Base-by-base conservation (phyloP, 805 yeast genomes). In the Tetrapisispora fleetii region DNA sequence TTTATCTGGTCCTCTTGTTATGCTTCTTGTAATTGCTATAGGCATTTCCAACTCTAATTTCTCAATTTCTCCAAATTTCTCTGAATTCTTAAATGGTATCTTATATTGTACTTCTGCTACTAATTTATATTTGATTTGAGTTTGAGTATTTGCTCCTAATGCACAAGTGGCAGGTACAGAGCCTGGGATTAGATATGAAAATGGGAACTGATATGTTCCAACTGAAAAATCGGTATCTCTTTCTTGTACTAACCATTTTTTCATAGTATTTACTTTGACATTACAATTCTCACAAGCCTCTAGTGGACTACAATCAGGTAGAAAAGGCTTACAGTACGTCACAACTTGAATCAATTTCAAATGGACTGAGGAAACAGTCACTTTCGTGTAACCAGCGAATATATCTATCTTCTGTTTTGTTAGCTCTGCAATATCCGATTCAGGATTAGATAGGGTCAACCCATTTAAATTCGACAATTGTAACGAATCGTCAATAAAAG, bases 151-250 rank as follows among this genome's bases (percentile, higher is more conserved):
- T 0, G 77, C 59, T 4, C 95, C 89, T 17, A 85, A 62, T 9
- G 67, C 58, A 33, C 81, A 65, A 1, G 95, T 78, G 1, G 95
- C 87, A 0, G 98, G 96, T 30, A 89, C 65, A 22, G 84, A 73
- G 0, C 99, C 99, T 0, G 96, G 95, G 9, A 93, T 63, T 38
- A 93, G 69, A 63, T 88, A 89, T 19, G 95, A 83, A 62, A 93
- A 91, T 1, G 99, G 99, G 63, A 86, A 93, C 1, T 85, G 88
- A 58, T 93, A 96, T 17, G 75, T 71, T 1, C 91, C 93, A 5
- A 70, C 65, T 8, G 81, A 71, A 52, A 88, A 77, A n/a, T 75
- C 71, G 1, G 79, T 72, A 0, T 78, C 70, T 30, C 73, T 72
- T 4, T 77, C 69, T 49, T 93, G 73, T 11, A 93, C 83, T 56